Evolutionary conservation across 2,329 filamentous ascomycete genomes (phyloP), one percentile per base, ranked within the genome.

Genomic region (Aschersonia sp.): DNA sequence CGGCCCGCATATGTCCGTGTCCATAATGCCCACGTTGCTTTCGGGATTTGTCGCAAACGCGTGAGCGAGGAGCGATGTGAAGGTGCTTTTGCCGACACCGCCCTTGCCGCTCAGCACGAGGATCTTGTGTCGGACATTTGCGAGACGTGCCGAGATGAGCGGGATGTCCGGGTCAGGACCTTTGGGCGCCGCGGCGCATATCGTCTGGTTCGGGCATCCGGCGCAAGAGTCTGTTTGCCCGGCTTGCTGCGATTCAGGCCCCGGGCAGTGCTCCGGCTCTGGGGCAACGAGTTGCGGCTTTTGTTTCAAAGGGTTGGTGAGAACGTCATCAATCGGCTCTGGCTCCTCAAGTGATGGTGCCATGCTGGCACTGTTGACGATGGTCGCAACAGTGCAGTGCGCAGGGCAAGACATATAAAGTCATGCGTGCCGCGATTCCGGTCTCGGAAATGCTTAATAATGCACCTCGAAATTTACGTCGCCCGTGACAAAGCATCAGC

Each of bases 1-100:
- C 1, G 92, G 92, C 0, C 92, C 92, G 66, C 88, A 95, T 52
- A 98, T 95, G 64, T 98, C 92, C 6, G 92, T 94, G 66, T 98
- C 92, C 87, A 97, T 95, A 56, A 98, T 83, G 22, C 90, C 92
- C 31, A 98, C 86, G 1, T 79, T 87, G 48, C 72, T 83, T 43
- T 83, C 78, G 0, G 83, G 79, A 62, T 94, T 87, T 11, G 79
- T 77, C 1, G 92, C 87, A 57, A 98, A 94, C 1, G 86, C 89
- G 61, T 95, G 87, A 2, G 86, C 84, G 14, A 97, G 78, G 57
- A 97, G 78, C 2, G 81, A 84, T 4, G 86, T 90, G 60, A 97
- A 94, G 0, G 92, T 97, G 55, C 84, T 92, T 68, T 98, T 98
- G 6, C 92, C 92, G 1, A 98, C 92, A 44, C 92, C 92, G 51